Conservation (phyloP, 495 filamentous ascomycete genomes). For the Usnea hakonensis region DNA sequence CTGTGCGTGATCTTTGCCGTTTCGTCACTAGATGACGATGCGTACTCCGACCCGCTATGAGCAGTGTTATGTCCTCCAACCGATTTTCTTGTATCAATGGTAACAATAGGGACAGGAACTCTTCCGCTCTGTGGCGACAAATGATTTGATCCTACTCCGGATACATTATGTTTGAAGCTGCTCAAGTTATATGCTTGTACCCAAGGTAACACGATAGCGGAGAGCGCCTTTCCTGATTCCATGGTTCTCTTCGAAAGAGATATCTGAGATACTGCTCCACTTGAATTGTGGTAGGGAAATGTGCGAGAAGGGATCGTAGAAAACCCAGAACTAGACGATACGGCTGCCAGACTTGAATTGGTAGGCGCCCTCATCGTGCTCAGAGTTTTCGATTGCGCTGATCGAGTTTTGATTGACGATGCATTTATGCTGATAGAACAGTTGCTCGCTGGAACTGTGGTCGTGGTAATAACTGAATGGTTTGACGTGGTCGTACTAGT, state of each 20-base stretch:
- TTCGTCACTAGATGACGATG: neutral
- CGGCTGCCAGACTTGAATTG: neutral
- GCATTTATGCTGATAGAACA: neutral
- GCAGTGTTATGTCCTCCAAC: neutral
- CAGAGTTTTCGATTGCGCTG: neutral
- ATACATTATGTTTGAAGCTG: too few species aligned
- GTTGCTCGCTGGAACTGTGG: neutral
- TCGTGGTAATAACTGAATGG: neutral
- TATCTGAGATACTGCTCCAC: too few species aligned
- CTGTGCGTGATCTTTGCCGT: too few species aligned
- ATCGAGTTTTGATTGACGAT: neutral
- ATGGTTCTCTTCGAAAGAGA: too few species aligned
- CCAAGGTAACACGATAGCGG: too few species aligned
- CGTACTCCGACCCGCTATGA: neutral
- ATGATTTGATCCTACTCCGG: too few species aligned
- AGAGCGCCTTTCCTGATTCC: too few species aligned
- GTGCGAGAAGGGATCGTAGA: too few species aligned
- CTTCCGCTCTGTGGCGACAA: neutral
- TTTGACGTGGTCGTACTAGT: neutral
- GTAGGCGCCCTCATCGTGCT: neutral
- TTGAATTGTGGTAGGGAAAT: too few species aligned
- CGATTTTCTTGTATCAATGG: too few species aligned
- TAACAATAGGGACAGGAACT: neutral
- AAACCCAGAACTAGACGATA: neutral
- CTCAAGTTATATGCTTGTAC: too few species aligned